Conservation (phyloP, 768 basidiomycete genomes). For the Vishniacozyma victoriae region DNA sequence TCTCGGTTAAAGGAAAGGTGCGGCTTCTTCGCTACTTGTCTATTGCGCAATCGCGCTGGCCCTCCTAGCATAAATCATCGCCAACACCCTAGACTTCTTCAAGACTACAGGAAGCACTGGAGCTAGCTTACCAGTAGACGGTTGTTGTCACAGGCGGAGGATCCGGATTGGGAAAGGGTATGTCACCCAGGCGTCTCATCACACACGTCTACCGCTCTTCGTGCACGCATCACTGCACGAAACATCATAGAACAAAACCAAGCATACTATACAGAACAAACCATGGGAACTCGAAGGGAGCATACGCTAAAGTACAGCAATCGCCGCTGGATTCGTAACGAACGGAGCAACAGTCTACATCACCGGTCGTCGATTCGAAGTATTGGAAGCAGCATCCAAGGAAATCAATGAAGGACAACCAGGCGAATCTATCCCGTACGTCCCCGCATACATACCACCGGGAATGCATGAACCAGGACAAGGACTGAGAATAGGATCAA, state of each 20-base stretch:
- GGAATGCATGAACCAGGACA: slow-evolving; percentile 17
- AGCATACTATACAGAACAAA: background rate
- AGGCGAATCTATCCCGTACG: slow-evolving; percentile 7
- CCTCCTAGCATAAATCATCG: background rate
- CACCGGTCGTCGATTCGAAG: slow-evolving; percentile 31
- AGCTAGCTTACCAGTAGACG: slow-evolving; percentile 5
- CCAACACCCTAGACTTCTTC: no score
- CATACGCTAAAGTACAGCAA: slow-evolving; percentile 11
- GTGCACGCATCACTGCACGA: no score
- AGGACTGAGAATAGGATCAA: slow-evolving; percentile 16
- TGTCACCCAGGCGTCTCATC: background rate
- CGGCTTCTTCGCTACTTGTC: background rate
- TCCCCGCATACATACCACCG: background rate
- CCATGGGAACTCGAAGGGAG: background rate
- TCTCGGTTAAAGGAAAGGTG: slow-evolving; percentile 18
- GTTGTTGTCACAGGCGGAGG: slow-evolving; percentile 40
- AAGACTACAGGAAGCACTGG: no score
- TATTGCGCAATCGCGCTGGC: background rate
- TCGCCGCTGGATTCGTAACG: slow-evolving; percentile 33
- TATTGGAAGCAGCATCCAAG: slow-evolving; percentile 23
- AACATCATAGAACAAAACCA: background rate
- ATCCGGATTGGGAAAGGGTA: slow-evolving; percentile 47
- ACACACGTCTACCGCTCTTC: no score
- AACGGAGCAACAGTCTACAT: slow-evolving; percentile 44
- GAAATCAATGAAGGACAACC: slow-evolving; percentile 33